Percentiles rank a stretch among this genome's conserved stretches.
phyloP scores from a whole-genome alignment of 352 stramenopile species.

The Phytophthora pinifolia region DNA sequence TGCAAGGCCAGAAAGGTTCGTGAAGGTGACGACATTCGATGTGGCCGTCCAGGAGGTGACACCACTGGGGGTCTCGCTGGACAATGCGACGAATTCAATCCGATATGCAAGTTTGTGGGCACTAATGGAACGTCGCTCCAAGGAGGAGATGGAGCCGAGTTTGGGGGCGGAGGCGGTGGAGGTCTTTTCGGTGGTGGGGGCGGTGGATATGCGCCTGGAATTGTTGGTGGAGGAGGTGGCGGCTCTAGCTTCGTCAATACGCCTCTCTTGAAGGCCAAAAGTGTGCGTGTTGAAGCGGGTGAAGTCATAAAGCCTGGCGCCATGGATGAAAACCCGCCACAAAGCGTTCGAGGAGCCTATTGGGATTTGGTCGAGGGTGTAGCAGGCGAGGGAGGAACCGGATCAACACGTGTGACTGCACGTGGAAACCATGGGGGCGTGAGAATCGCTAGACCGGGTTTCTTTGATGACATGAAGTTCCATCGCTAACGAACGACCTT shows the following conservation, averaged over 20 bases:
- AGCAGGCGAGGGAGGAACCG: constrained; percentile 57
- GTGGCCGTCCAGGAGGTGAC: constrained; percentile 46
- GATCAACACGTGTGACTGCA: constrained; percentile 22
- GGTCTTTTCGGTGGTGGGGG: constrained; percentile 68
- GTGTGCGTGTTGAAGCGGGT: constrained; percentile 43
- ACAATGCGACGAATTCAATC: constrained; percentile 57
- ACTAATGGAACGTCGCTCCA: constrained; percentile 52
- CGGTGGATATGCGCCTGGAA: constrained; percentile 67
- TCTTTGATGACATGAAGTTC: constrained; percentile 81
- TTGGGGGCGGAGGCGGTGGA: constrained; percentile 63
- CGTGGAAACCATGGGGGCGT: constrained; percentile 67
- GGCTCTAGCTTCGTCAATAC: constrained; percentile 67
- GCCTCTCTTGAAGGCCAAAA: constrained; percentile 41
- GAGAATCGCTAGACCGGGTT: constrained; percentile 55
- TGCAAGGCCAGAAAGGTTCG: constrained; percentile 23
- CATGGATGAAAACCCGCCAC: constrained; percentile 53
- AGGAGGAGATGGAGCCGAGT: constrained; percentile 71
- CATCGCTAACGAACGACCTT: constrained; percentile 28
- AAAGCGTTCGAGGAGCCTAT: constrained; percentile 45
- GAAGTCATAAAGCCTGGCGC: constrained; percentile 43
- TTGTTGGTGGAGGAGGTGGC: constrained; percentile 64
- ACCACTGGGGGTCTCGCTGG: constrained; percentile 45
- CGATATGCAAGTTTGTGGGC: constrained; percentile 60
- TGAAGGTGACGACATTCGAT: constrained; percentile 52
- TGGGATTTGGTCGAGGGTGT: constrained; percentile 62